Percentiles rank a stretch among this genome's conserved stretches.
Evolutionary conservation across 768 basidiomycete genomes (phyloP).

Genomic region (Leucosporidium scottii): DNA sequence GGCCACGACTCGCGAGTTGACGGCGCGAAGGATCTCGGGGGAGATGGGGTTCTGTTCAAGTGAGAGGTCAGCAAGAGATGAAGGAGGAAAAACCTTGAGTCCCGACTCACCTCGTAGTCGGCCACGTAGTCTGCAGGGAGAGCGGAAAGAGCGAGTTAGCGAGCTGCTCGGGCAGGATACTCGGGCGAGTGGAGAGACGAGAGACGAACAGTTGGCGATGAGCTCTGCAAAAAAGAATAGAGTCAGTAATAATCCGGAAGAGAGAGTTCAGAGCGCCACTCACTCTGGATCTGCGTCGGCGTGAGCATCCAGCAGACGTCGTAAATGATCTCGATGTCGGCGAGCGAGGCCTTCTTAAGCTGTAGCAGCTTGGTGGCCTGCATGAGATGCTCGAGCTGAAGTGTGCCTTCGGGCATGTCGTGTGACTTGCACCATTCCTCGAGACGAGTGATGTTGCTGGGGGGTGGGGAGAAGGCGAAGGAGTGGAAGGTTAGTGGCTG

Average conservation of each 20-base stretch:
- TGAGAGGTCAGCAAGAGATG: background rate
- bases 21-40: conserved; percentile 91
- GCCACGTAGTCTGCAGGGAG: too few relatives aligned
- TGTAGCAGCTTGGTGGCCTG: conserved; percentile 97
- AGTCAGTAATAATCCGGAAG: background rate
- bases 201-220: conserved; percentile 54
- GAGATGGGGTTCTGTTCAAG: conserved; percentile 82
- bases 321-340: conserved; percentile 98
- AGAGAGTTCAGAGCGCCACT: background rate
- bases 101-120: too few relatives aligned
- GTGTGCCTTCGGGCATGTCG: conserved; percentile 96
- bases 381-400: conserved; percentile 98
- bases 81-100: too few relatives aligned
- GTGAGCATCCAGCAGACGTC: conserved; percentile 99
- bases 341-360: conserved; percentile 90
- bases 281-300: conserved; percentile 89
- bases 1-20: conserved; percentile 88
- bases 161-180: too few relatives aligned
- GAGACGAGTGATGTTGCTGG: conserved; percentile 51
- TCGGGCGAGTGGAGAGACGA: background rate
- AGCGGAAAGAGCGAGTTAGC: too few relatives aligned
- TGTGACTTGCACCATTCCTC: conserved; percentile 99
- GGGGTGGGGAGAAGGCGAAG: background rate
- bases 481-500: conserved; percentile 8
- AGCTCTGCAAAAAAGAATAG: conserved; percentile 49